Evolutionary conservation across 2,329 filamentous ascomycete genomes (phyloP).

Genomic region (Penicillium corylophilum): DNA sequence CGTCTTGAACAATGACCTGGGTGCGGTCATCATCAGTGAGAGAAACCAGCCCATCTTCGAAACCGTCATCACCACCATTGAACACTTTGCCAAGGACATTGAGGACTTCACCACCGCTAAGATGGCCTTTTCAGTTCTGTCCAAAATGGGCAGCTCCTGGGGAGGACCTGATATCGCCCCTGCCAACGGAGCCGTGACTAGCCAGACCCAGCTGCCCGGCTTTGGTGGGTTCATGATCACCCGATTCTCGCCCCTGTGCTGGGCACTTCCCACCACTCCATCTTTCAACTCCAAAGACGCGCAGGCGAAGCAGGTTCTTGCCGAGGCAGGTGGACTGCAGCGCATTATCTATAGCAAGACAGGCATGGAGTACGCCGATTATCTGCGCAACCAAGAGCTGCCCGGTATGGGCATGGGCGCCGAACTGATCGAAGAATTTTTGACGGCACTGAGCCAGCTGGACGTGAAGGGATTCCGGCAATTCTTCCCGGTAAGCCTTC

Average conservation of each 20-base stretch:
- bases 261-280: conserved; percentile 78
- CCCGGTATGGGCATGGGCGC: conserved; percentile 49
- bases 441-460: conserved; percentile 44
- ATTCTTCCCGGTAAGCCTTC: conserved; percentile 46
- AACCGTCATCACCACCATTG: conserved; percentile 78
- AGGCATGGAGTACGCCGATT: conserved; percentile 71
- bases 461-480: conserved; percentile 49
- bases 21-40: conserved; percentile 82
- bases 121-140: conserved; percentile 79
- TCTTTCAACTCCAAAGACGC: conserved; percentile 83
- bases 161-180: conserved; percentile 74
- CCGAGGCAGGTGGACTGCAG: conserved; percentile 83
- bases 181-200: conserved; percentile 29
- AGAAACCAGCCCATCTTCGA: conserved; percentile 89
- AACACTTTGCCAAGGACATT: conserved; percentile 77
- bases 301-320: conserved; percentile 81
- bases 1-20: conserved; percentile 86
- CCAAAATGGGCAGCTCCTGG: conserved; percentile 83
- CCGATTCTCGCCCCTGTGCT: conserved; percentile 83
- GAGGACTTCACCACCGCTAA: conserved; percentile 65
- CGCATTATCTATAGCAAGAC: conserved; percentile 89
- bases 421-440: conserved; percentile 48
- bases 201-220: conserved; percentile 64
- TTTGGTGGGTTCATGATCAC: conserved; percentile 91
- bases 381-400: conserved; percentile 46